Evolutionary conservation across 257 asterid genomes (phyloP), one percentile per base, ranked within the genome.

Genomic region (Nemophila menziesii): DNA sequence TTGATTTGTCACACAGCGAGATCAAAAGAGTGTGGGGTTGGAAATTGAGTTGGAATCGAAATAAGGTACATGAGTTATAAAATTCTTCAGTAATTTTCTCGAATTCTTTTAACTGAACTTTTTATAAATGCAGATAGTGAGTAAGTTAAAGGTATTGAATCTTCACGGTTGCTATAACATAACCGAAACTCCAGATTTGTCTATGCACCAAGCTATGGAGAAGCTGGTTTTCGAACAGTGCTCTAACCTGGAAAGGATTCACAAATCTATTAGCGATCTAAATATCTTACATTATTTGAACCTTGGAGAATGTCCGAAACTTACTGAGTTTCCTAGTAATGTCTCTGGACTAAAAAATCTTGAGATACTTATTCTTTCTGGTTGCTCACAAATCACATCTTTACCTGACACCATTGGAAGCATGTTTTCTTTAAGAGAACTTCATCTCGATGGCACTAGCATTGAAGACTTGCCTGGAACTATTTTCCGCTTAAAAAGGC

Each of bases 311-410:
- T 65, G 71, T 33, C 5, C n/a, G 22, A 59, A 40, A 21, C 52
- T 65, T 20, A 38, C 61, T 24, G 46, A 43, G 8, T 55, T 65
- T 54, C 60, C 67, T 8, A 22, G 22, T 3, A 60, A 65, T 23
- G 63, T 65, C 24, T 65, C 67, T 16, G 71, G 71, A 17, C 60
- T 65, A n/a, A n/a, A n/a, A n/a, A n/a, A n/a, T n/a, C n/a, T n/a
- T n/a, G n/a, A n/a, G n/a, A n/a, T n/a, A n/a, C n/a, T n/a, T n/a
- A n/a, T n/a, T n/a, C n/a, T n/a, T n/a, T n/a, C n/a, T n/a, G n/a
- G n/a, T n/a, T n/a, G n/a, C n/a, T n/a, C n/a, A n/a, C n/a, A n/a
- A n/a, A n/a, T n/a, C n/a, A n/a, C n/a, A n/a, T n/a, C n/a, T n/a
- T n/a, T 61, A 23, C 67, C 67, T 17, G 56, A 47, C 13, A 42